These are phyloP conservation scores for Colletotrichum sp. DNA, from an alignment of 2,329 filamentous ascomycete genomes.

Conservation along the genomic window DNA sequence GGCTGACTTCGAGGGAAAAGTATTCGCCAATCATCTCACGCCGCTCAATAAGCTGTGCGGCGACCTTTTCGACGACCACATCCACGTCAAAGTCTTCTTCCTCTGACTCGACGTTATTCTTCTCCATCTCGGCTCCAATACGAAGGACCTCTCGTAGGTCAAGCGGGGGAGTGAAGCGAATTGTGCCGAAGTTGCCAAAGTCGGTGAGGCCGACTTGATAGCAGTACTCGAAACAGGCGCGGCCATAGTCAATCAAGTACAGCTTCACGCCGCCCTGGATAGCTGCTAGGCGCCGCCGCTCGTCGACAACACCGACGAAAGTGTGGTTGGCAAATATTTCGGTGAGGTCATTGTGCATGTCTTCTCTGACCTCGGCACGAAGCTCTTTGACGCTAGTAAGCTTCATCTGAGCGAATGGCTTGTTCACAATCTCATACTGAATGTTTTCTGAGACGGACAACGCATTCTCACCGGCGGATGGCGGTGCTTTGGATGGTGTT, in stretches of 20 bases:
- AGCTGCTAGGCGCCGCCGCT: constrained; percentile 83
- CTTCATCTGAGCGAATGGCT: constrained; percentile 72
- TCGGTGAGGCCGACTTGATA: constrained; percentile 95
- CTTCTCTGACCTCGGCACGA: constrained; percentile 78
- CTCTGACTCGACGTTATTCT: constrained; percentile 42
- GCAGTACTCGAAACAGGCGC: constrained; percentile 86
- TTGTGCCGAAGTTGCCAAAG: constrained; percentile 91
- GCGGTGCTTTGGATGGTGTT: background rate
- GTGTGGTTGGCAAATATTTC: constrained; percentile 88
- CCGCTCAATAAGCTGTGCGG: constrained; percentile 72
- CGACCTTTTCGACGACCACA: constrained; percentile 69
- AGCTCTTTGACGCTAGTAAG: constrained; percentile 87
- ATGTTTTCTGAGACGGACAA: constrained; percentile 51
- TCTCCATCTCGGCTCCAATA: constrained; percentile 76
- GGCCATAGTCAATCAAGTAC: constrained; percentile 91
- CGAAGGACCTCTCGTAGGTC: constrained; percentile 72
- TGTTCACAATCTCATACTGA: constrained; percentile 75
- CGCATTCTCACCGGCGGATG: constrained; percentile 36
- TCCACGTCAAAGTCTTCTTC: constrained; percentile 69
- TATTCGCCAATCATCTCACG: constrained; percentile 92
- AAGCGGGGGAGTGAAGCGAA: constrained; percentile 80
- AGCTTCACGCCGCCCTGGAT: constrained; percentile 93
- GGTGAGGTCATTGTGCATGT: constrained; percentile 84
- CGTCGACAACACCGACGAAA: constrained; percentile 93
- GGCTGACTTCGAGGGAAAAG: constrained; percentile 84